phyloP scores from a whole-genome alignment of 2,329 filamentous ascomycete species.

The Alternaria incomplexa region DNA sequence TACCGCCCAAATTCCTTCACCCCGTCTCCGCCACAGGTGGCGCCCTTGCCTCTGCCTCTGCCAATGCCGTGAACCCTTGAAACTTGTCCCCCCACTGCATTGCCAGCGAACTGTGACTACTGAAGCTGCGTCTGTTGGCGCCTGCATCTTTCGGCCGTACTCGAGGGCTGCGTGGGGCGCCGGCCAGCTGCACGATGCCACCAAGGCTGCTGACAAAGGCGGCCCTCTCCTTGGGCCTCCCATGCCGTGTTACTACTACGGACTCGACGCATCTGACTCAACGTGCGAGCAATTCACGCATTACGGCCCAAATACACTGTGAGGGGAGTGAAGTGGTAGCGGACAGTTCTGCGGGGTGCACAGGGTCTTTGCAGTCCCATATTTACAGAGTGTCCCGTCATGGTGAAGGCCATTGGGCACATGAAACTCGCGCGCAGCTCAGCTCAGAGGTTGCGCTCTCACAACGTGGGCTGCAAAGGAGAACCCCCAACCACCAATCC shows the following conservation, averaged over 20 bases:
- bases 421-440: not conserved
- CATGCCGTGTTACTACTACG: not conserved
- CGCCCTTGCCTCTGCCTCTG: not conserved
- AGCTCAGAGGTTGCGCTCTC: not conserved
- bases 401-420: not conserved
- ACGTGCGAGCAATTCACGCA: not conserved
- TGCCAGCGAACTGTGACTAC: not conserved
- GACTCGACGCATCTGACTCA: slow-evolving; percentile 1
- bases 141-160: not conserved
- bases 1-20: not conserved
- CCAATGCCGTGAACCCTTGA: not conserved
- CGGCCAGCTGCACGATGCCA: slow-evolving; percentile 4
- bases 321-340: not conserved
- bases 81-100: not conserved
- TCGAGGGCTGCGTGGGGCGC: slow-evolving; percentile 4
- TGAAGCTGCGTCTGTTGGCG: not conserved
- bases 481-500: not conserved
- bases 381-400: not conserved
- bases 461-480: not conserved
- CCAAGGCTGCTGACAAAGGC: slow-evolving; percentile 13
- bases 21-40: not conserved
- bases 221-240: not conserved
- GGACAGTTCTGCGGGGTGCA: not conserved
- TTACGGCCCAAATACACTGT: not conserved
- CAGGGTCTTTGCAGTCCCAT: not conserved